Conservation (phyloP, 2,329 filamentous ascomycete species). For the Moelleriella libera region DNA sequence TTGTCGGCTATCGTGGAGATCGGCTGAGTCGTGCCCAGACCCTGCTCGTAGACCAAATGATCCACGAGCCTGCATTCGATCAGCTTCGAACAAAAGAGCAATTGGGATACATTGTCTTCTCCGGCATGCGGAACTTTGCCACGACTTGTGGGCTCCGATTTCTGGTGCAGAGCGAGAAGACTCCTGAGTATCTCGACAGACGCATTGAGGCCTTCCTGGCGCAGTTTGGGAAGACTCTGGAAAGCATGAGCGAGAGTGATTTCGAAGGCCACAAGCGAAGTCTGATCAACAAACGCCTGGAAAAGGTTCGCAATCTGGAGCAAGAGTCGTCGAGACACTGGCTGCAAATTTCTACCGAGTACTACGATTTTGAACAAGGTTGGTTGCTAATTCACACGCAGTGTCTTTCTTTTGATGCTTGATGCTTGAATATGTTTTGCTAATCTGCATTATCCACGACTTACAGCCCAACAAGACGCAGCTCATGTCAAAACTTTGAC, state of each 20-base stretch:
- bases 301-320: conserved; percentile 84
- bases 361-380: conserved; percentile 83
- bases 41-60: conserved; percentile 75
- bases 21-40: conserved; percentile 60
- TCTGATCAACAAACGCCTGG: conserved; percentile 70
- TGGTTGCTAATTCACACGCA: conserved; percentile 17
- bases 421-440: no score
- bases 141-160: conserved; percentile 78
- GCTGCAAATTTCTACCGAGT: conserved; percentile 73
- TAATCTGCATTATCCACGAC: background rate
- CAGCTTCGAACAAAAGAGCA: conserved; percentile 94
- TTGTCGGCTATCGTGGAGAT: conserved; percentile 55
- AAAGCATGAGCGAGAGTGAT: conserved; percentile 64
- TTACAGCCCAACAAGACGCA: conserved; percentile 59
- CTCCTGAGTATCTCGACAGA: conserved; percentile 68
- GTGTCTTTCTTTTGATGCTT: background rate
- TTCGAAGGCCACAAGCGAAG: conserved; percentile 89
- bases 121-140: conserved; percentile 54
- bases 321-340: conserved; percentile 75
- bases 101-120: conserved; percentile 92
- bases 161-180: conserved; percentile 84
- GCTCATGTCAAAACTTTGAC: conserved; percentile 58
- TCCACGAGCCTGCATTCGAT: conserved; percentile 87
- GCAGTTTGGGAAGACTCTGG: conserved; percentile 49
- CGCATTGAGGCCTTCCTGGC: conserved; percentile 77